A percentile compares a stretch with the other conserved stretches of the same genome.
Conservation (phyloP, 192 early-diverging fungal genomes). For the Lobosporangium transversale region DNA sequence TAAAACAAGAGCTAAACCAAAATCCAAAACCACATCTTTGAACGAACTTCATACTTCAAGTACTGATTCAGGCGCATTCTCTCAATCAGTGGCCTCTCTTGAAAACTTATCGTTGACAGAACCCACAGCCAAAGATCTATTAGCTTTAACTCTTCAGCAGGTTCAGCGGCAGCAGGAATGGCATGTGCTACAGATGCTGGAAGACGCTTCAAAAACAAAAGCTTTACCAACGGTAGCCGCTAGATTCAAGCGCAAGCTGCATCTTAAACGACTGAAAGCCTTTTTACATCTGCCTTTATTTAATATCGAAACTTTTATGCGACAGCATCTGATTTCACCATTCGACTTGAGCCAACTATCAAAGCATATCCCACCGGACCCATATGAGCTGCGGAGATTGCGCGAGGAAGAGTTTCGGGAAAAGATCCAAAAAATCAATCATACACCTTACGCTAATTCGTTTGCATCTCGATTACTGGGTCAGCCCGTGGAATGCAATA, state of each 20-base stretch:
- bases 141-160: conserved; percentile 35
- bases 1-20: conserved; percentile 23
- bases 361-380: conserved; percentile 29
- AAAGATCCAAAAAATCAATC: conserved; percentile 51
- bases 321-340: conserved; percentile 48
- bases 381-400: conserved; percentile 30
- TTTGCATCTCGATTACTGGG: conserved; percentile 83
- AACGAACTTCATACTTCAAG: no score
- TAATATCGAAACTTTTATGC: conserved; percentile 70
- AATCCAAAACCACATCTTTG: conserved; percentile 2
- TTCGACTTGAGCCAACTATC: conserved; percentile 28
- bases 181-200: conserved; percentile 61
- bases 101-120: conserved; percentile 22
- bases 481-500: conserved; percentile 59
- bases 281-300: conserved; percentile 69
- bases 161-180: conserved; percentile 63
- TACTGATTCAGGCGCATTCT: no score
- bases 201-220: conserved; percentile 49
- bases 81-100: conserved; percentile 12
- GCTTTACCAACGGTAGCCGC: conserved; percentile 52
- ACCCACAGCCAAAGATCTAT: conserved; percentile 2
- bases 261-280: conserved; percentile 68
- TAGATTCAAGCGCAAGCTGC: conserved; percentile 69
- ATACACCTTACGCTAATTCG: conserved; percentile 74
- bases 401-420: conserved; percentile 43